A percentile compares a stretch with the other conserved stretches of the same genome.
Evolutionary conservation across 805 yeast species (phyloP).

Genomic region (Kuraishia capsulata): DNA sequence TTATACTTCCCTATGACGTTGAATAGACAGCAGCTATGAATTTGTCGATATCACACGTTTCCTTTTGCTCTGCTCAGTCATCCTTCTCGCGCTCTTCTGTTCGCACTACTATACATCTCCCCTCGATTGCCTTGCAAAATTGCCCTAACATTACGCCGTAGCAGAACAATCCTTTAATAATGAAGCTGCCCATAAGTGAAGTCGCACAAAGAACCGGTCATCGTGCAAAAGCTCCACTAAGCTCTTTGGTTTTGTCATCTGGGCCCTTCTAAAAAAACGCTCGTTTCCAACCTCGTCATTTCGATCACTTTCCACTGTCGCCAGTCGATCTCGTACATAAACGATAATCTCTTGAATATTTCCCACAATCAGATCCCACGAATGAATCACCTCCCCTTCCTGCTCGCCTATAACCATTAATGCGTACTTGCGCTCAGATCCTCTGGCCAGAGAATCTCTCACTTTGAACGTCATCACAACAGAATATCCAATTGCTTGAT

Average conservation of each 20-base stretch:
- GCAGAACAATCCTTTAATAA: slow-evolving; percentile 19
- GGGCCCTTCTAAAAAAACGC: slow-evolving; percentile 46
- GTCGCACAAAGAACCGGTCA: slow-evolving; percentile 39
- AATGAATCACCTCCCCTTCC: slow-evolving; percentile 39
- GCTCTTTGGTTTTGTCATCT: slow-evolving; percentile 44
- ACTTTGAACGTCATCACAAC: slow-evolving; percentile 52
- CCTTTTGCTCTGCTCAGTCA: no score
- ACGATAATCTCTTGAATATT: slow-evolving; percentile 31
- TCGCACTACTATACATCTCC: no score
- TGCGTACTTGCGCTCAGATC: slow-evolving; percentile 62
- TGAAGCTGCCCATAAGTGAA: slow-evolving; percentile 58
- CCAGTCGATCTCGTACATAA: slow-evolving; percentile 24
- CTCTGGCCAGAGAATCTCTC: slow-evolving; percentile 59
- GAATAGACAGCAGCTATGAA: no score
- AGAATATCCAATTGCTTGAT: slow-evolving; percentile 50
- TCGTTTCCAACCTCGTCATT: slow-evolving; percentile 31
- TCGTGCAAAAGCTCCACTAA: slow-evolving; percentile 48
- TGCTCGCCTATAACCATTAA: slow-evolving; percentile 48
- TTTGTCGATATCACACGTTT: no score
- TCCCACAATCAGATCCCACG: slow-evolving; percentile 42
- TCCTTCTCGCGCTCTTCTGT: no score
- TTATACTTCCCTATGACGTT: no score
- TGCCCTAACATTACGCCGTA: neutral
- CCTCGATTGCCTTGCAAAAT: no score
- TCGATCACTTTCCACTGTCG: slow-evolving; percentile 16